Evolutionary conservation across 1,139 yeast species (phyloP).

Genomic region (Yamadazyma triangularis): DNA sequence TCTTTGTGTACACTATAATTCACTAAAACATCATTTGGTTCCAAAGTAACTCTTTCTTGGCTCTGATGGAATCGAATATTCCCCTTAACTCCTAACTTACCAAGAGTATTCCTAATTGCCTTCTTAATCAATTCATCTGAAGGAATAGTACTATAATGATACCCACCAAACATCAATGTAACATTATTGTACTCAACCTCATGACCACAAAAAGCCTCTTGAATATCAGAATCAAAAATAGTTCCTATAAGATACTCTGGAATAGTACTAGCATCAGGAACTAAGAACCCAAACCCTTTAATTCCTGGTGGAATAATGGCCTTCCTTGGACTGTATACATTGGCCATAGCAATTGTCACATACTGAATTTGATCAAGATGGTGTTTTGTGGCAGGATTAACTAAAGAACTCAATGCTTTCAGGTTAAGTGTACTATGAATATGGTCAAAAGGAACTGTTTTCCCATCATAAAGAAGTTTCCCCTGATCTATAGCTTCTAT

Average conservation of each 20-base stretch:
- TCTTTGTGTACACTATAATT: conserved; percentile 35
- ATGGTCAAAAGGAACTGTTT: conserved; percentile 38
- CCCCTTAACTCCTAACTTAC: no score
- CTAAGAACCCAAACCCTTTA: conserved; percentile 83
- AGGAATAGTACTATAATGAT: conserved; percentile 37
- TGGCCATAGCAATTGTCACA: conserved; percentile 56
- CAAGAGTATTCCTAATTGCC: conserved; percentile 44
- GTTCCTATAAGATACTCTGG: conserved; percentile 72
- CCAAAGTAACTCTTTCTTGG: conserved; percentile 21
- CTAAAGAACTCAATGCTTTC: conserved; percentile 20
- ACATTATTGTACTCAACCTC: conserved; percentile 48
- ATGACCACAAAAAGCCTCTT: conserved; percentile 2
- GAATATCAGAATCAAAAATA: conserved; percentile 80
- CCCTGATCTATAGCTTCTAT: conserved; percentile 12
- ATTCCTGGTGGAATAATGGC: conserved; percentile 40
- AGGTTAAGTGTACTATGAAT: conserved; percentile 55
- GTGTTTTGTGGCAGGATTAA: conserved; percentile 10
- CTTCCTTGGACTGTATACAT: conserved; percentile 38
- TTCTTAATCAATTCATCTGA: conserved; percentile 38
- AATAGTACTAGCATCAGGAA: conserved; percentile 57
- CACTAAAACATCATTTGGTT: conserved; percentile 27
- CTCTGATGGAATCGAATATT: no score
- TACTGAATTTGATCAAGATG: conserved; percentile 33
- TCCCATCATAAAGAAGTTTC: conserved; percentile 6
- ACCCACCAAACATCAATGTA: conserved; percentile 90